Percentiles rank a stretch among this genome's conserved stretches.
phyloP scores from a whole-genome alignment of 345 rosid genomes.

The Microthlaspi erraticum region DNA sequence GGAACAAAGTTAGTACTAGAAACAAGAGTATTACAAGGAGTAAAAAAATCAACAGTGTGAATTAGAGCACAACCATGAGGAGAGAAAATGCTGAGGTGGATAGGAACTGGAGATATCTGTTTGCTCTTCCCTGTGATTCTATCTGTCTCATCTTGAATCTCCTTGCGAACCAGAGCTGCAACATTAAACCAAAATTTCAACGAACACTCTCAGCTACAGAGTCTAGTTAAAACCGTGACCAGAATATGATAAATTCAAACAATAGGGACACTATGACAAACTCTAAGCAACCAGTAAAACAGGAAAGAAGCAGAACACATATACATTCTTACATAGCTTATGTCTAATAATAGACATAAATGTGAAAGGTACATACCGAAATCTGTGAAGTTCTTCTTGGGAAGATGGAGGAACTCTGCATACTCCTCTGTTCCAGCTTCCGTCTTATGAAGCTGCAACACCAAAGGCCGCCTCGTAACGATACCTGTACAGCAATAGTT shows the following conservation, averaged over 20 bases:
- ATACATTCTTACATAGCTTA: conserved; percentile 9
- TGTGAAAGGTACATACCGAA: conserved; percentile 51
- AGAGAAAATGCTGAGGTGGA: conserved; percentile 93
- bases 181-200: conserved; percentile 1
- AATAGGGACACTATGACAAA: background rate
- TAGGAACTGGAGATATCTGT: conserved; percentile 94
- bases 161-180: conserved; percentile 81
- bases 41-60: background rate
- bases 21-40: background rate
- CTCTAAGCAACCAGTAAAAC: background rate
- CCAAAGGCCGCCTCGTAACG: conserved; percentile 91
- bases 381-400: conserved; percentile 70
- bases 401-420: conserved; percentile 88
- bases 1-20: background rate
- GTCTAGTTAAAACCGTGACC: background rate
- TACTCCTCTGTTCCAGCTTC: conserved; percentile 77
- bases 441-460: conserved; percentile 81
- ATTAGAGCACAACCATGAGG: conserved; percentile 63
- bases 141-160: conserved; percentile 95
- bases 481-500: conserved; percentile 58
- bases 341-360: background rate
- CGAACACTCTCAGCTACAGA: background rate
- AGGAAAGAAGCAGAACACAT: background rate
- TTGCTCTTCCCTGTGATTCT: conserved; percentile 80
- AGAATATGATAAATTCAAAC: background rate